A percentile compares a stretch with the other conserved stretches of the same genome.
Evolutionary conservation across 495 filamentous ascomycete species (phyloP).

Genomic region (Aspergillus cristatus): DNA sequence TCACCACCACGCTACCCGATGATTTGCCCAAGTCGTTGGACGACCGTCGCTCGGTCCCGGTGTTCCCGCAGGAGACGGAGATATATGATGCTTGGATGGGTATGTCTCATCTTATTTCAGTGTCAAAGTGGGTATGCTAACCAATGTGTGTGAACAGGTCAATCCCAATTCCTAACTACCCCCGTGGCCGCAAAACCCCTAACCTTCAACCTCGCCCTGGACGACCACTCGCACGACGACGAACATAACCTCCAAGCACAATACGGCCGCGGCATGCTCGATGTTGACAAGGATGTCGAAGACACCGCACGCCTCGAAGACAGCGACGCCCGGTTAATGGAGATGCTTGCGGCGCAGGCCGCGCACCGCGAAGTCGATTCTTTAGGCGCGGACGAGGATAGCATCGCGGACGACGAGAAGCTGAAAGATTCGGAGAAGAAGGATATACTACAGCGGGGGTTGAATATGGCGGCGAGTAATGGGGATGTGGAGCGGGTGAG

Average conservation of each 20-base stretch:
- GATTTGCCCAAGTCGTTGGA: conserved; percentile 89
- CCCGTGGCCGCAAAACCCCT: conserved; percentile 76
- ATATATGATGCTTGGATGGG: conserved; percentile 99
- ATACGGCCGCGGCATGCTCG: conserved; percentile 26
- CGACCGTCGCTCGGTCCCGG: conserved; percentile 63
- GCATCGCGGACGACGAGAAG: conserved; percentile 61
- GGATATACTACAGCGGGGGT: conserved; percentile 68
- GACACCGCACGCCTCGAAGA: conserved; percentile 58
- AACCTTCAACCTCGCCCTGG: conserved; percentile 64
- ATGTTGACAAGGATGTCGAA: conserved; percentile 53
- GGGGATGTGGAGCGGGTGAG: conserved; percentile 77
- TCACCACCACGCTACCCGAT: conserved; percentile 49
- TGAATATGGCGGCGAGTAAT: conserved; percentile 96
- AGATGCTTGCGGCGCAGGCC: conserved; percentile 93
- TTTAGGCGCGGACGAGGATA: conserved; percentile 67
- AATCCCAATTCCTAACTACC: conserved; percentile 86
- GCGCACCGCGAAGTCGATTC: conserved; percentile 65
- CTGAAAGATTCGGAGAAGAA: conserved; percentile 70
- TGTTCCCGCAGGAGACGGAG: conserved; percentile 66
- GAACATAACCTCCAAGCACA: conserved; percentile 31
- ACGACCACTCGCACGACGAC: conserved; percentile 50
- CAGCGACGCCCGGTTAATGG: conserved; percentile 79
- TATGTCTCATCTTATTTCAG: conserved; percentile 32
- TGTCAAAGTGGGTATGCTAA: not conserved
- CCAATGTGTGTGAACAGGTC: conserved; percentile 48